Base-by-base conservation (phyloP, 495 filamentous ascomycete genomes). In the Geopyxis carbonaria region DNA sequence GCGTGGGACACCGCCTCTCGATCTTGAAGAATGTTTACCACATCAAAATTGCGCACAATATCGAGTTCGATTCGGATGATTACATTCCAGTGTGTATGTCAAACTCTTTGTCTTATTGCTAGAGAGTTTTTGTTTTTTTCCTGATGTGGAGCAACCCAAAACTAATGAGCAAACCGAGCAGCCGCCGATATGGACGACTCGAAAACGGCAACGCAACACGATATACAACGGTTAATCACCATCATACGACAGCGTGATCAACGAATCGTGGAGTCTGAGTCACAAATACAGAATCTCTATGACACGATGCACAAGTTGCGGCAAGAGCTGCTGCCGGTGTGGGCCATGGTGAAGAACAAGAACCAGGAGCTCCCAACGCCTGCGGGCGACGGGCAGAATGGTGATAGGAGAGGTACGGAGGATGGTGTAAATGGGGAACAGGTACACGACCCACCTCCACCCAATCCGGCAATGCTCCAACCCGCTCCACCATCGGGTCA, bases 11-110 rank as follows among this genome's bases (percentile, higher is more conserved):
- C 60, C 76, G 89, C 20, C 66, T 97, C 43, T 93, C 86, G 2
- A 89, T 97, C 29, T 66, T 97, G 34, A 94, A 93, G 61, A 79
- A 70, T 45, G 82, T 95, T 24, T 97, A 93, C 59, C 85, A 94
- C 53, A 72, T 84, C 46, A 97, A 97, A 63, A 73, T 86, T 50
- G 80, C 79, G 44, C 83, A 94, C 54, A 79, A 84, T 49, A 72
- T 97, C 42, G 78, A 81, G 2, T 75, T 93, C 43, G 89, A 95
- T 45, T 70, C 76, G 18, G 89, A 92, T 47, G 80, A 95, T 53
- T 97, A 93, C 59, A 75, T 94, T 34, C 91, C 89, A 25, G 68
- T 86, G 21, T 86, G 86, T 94, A 75, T 46, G 34, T 67, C 18
- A 13, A 22, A 16, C 22, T 28, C 16, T 10, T 40, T 31, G 41